Base-by-base conservation (phyloP, 495 filamentous ascomycete species). In the Aspergillus nidulans region DNA sequence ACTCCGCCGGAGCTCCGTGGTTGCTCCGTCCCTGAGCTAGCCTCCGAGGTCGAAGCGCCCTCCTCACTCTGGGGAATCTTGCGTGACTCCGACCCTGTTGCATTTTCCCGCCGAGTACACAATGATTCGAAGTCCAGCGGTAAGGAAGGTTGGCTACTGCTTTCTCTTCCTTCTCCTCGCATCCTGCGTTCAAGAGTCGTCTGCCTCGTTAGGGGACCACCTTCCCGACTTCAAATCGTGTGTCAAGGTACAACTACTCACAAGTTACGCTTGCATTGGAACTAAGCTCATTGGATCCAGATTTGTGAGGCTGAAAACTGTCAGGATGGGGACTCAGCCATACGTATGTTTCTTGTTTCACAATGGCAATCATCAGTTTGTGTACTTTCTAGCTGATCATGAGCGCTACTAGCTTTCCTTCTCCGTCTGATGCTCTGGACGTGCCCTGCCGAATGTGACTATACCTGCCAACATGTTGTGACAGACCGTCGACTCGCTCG, bases 391-490 rank as follows among this genome's bases (percentile, higher is more conserved):
- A 49, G 42, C 66, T 67, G 28, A 66, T 53, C 20, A 36, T 39
- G 26, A 49, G 4, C 21, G 24, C 25, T 23, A 24, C 25, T 50
- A 79, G 75, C 74, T 46, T 61, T 75, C 40, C 76, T 68, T 66
- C 81, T 76, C 66, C 81, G 73, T 59, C 68, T 79, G 59, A 70
- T 79, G 65, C 68, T 77, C 47, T 82, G 78, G 79, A 80, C 75
- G 45, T 98, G 94, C 74, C 84, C 90, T 30, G 68, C 85, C 63
- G 92, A 98, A 80, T 98, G 94, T 81, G 94, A 98, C 76, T 96
- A 98, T 78, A 88, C 88, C 43, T 98, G 94, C 78, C 94, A 98
- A 69, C 94, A 96, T 77, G 88, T 96, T 69, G 78, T 94, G 49
- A 97, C 94, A 49, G 71, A 88, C 54, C 72, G 67, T 20, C 90